These are phyloP conservation scores for Fusarium nurragi DNA, from an alignment of 2,329 filamentous ascomycete species.

Conservation along the genomic window DNA sequence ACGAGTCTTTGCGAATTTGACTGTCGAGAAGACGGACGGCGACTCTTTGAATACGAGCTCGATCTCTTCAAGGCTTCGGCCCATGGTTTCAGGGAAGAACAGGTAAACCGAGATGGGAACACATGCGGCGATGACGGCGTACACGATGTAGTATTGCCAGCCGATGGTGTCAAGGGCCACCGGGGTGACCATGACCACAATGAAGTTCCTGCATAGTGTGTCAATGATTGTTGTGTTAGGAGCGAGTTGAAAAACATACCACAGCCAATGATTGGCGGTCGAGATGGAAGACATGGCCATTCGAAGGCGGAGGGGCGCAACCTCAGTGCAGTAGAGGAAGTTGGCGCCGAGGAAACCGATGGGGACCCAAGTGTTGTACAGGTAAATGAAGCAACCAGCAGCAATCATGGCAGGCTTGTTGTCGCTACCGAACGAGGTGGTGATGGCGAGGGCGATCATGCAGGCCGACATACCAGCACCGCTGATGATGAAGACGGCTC, in stretches of 20 bases:
- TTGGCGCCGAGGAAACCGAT: conserved; percentile 71
- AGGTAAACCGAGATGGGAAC: conserved; percentile 55
- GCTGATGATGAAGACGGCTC: conserved; percentile 41
- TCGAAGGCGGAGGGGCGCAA: conserved; percentile 59
- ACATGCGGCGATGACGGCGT: conserved; percentile 54
- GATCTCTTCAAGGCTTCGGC: conserved; percentile 45
- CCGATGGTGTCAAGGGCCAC: conserved; percentile 68
- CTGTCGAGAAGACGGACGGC: conserved; percentile 23
- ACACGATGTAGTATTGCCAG: conserved; percentile 60
- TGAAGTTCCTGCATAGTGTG: conserved; percentile 49
- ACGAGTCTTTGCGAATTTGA: conserved; percentile 30
- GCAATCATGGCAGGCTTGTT: conserved; percentile 40
- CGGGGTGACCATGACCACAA: conserved; percentile 69
- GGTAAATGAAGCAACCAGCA: conserved; percentile 63
- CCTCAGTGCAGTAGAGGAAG: conserved; percentile 66
- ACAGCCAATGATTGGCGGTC: conserved; percentile 53
- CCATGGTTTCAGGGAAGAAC: conserved; percentile 51
- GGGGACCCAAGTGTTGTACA: conserved; percentile 74
- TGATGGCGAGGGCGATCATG: conserved; percentile 44
- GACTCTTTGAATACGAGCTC: conserved; percentile 43
- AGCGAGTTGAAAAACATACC: conserved; percentile 22
- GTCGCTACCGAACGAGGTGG: conserved; percentile 33
- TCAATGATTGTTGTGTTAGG: conserved; percentile 27
- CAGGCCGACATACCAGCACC: conserved; percentile 42
- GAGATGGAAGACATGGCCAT: conserved; percentile 62